Evolutionary conservation across 208 protist genomes (phyloP), one percentile per base, ranked within the genome.

Genomic region (Novymonas esmeraldas): DNA sequence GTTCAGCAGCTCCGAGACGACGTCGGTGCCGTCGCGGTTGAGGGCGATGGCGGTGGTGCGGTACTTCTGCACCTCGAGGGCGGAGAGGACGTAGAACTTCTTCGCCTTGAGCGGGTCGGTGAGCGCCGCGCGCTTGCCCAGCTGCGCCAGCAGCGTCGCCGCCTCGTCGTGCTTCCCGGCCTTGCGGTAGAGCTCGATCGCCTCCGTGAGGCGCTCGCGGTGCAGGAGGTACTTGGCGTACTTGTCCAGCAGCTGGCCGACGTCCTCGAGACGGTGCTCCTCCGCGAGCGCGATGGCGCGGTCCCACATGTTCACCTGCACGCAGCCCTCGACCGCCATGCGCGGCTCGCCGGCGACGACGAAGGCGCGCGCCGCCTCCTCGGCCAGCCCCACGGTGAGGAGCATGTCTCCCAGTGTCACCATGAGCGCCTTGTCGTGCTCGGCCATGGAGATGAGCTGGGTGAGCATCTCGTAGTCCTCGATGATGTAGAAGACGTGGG

Each of bases 111-210:
- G 77, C 20, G 91, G 86, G 50, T 97, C 85, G 20, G 88, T 87
- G 46, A 76, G 52, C 22, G 85, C 87, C 10, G 82, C 91, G 13
- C 80, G 79, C 61, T 92, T 85, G 26, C 79, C 91, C 24, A 97
- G 78, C 75, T 95, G 67, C n/a, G 87, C 75, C 36, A 99, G 86
- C 48, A 99, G 81, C 78, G 89, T 93, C 29, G 97, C 98, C 14
- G 95, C 91, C 65, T 98, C 95, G 41, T 92, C 81, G 79, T 98
- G 90, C 34, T 90, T 90, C 28, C 93, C 87, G 1, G 97, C 98
- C 79, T 98, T 98, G 72, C 95, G 90, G 82, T 97, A 98, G 24
- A 99, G 82, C 82, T 98, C 96, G 61, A 99, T 98, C 18, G 98
- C 98, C 52, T 98, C 83, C 14, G 95, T 69, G n/a, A 95, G 73